Conservation (phyloP, 2,329 filamentous ascomycete genomes). For the Xylariaceae sp. region DNA sequence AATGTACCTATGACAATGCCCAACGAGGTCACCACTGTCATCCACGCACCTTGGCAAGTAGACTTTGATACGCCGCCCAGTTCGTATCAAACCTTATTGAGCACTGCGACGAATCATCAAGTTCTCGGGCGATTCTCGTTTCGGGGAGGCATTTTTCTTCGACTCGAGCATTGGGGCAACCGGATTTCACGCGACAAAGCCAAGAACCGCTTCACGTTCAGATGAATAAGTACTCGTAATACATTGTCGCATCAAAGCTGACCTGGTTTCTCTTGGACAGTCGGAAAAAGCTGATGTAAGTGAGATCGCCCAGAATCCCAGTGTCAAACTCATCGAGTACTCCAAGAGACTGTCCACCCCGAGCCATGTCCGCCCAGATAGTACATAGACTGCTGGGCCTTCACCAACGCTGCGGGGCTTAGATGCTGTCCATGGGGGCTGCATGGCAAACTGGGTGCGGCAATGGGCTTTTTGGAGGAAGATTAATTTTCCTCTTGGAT, state of each 20-base stretch:
- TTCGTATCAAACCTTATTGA: slow-evolving; percentile 14
- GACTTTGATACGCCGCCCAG: slow-evolving; percentile 21
- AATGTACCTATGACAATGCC: too few relatives aligned
- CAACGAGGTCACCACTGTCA: slow-evolving; percentile 6
- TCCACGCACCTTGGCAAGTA: slow-evolving; percentile 21
- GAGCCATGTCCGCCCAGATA: neutral
- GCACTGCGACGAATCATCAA: slow-evolving; percentile 10
- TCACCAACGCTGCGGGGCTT: slow-evolving; percentile 9
- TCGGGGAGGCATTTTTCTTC: slow-evolving; percentile 19
- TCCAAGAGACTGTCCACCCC: slow-evolving; percentile 10
- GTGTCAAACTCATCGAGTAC: slow-evolving; percentile 13
- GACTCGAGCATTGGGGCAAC: slow-evolving; percentile 17
- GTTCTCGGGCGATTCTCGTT: slow-evolving; percentile 16
- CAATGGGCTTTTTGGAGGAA: slow-evolving; percentile 14
- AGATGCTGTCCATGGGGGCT: slow-evolving; percentile 3
- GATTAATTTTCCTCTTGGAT: too few relatives aligned
- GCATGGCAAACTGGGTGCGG: slow-evolving; percentile 17
- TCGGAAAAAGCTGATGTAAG: slow-evolving; percentile 8
- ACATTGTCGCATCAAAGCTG: neutral
- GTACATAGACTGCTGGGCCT: neutral
- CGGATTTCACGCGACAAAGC: slow-evolving; percentile 20
- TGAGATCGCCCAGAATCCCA: slow-evolving; percentile 11
- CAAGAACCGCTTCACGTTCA: slow-evolving; percentile 12
- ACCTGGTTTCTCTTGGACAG: slow-evolving; percentile 10
- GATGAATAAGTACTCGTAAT: slow-evolving; percentile 8